Conservation (phyloP, 208 protist genomes). For the Trichomonas gallinae region DNA sequence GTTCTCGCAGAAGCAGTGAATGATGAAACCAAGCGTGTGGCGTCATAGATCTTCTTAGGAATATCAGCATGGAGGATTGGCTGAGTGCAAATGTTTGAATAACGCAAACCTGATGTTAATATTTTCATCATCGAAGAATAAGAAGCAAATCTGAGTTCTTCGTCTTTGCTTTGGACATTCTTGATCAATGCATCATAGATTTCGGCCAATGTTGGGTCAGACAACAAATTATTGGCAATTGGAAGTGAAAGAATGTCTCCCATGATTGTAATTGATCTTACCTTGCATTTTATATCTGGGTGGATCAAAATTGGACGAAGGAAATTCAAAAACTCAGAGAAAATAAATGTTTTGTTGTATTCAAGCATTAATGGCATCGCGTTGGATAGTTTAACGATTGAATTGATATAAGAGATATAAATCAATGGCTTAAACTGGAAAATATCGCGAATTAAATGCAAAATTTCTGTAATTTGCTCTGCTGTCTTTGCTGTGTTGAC, state of each 20-base stretch:
- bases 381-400: background rate
- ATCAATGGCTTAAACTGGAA: background rate
- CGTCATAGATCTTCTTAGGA: background rate
- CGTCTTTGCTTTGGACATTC: background rate
- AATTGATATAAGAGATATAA: background rate
- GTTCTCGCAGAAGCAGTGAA: background rate
- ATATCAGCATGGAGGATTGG: background rate
- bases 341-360: background rate
- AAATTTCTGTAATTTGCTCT: background rate
- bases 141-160: background rate
- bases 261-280: background rate
- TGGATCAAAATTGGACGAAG: background rate
- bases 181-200: background rate
- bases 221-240: background rate
- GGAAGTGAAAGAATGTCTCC: background rate
- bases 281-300: background rate
- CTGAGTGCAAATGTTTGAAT: background rate
- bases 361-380: background rate
- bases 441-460: background rate
- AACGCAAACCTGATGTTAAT: background rate
- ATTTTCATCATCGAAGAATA: background rate
- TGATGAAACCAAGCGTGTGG: background rate
- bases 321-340: background rate
- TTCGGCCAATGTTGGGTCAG: background rate
- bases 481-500: background rate